phyloP scores from a whole-genome alignment of 805 yeast genomes.

The Teunomyces aglyptinius region DNA sequence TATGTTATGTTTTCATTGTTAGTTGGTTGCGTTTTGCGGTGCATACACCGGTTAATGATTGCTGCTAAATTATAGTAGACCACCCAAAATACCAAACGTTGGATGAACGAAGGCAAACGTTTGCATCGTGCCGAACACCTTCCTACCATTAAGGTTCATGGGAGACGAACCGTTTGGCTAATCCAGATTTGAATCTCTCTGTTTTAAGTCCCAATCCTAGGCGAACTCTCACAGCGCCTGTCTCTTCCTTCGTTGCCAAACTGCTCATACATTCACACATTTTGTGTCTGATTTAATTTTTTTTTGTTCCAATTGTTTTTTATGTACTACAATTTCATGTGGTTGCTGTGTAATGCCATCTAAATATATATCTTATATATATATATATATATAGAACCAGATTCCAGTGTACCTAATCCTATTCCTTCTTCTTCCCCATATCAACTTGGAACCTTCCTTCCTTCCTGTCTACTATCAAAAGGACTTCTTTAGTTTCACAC shows the following conservation, averaged over 20 bases:
- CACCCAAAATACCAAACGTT: background rate
- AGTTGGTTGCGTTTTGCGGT: background rate
- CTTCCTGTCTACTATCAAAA: too few relatives aligned
- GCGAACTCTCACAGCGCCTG: background rate
- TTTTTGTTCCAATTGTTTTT: conserved; percentile 1
- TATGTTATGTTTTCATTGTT: background rate
- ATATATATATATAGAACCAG: background rate
- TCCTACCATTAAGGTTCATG: background rate
- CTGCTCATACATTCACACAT: background rate
- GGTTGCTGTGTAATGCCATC: conserved; percentile 2
- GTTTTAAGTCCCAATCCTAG: background rate
- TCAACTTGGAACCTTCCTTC: too few relatives aligned
- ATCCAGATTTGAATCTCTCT: background rate
- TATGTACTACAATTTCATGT: background rate
- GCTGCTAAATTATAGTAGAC: background rate
- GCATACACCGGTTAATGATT: background rate
- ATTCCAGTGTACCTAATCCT: conserved; percentile 1
- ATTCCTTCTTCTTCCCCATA: background rate
- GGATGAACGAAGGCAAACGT: background rate
- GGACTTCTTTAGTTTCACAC: too few relatives aligned
- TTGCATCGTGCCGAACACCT: background rate
- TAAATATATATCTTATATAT: background rate
- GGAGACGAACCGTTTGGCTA: background rate
- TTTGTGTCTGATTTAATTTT: background rate
- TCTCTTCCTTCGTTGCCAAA: background rate